Conservation (phyloP, 2,329 filamentous ascomycete species). For the Cadophora malorum region DNA sequence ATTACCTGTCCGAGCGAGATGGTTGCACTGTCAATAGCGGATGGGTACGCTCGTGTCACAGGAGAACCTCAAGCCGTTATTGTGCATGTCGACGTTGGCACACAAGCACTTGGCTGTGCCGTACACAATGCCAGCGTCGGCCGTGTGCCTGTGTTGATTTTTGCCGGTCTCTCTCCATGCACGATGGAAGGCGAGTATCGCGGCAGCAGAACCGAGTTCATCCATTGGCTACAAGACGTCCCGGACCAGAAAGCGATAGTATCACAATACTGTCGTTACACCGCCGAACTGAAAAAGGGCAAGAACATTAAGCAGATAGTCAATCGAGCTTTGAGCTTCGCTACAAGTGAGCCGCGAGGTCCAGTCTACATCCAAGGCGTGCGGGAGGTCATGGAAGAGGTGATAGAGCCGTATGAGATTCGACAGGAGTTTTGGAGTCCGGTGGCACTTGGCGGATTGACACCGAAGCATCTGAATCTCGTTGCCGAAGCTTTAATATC, state of each 20-base stretch:
- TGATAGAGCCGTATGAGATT: constrained; percentile 66
- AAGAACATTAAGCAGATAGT: constrained; percentile 79
- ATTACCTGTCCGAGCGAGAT: constrained; percentile 79
- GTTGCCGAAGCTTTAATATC: constrained; percentile 65
- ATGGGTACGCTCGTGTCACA: constrained; percentile 73
- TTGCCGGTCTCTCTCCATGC: constrained; percentile 75
- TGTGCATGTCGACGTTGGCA: constrained; percentile 74
- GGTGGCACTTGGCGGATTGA: constrained; percentile 63
- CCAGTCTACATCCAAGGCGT: constrained; percentile 72
- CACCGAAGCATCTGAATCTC: constrained; percentile 56
- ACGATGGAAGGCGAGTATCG: constrained; percentile 75
- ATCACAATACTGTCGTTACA: constrained; percentile 74
- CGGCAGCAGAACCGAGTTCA: constrained; percentile 75
- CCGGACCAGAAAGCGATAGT: constrained; percentile 78
- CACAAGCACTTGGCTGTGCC: constrained; percentile 69
- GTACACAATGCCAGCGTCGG: constrained; percentile 76
- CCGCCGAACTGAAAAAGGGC: constrained; percentile 73
- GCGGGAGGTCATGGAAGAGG: constrained; percentile 74
- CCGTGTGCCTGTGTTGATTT: constrained; percentile 72
- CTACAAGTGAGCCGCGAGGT: constrained; percentile 70
- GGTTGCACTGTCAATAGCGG: constrained; percentile 78
- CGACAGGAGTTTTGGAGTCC: constrained; percentile 65
- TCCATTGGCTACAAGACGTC: constrained; percentile 81
- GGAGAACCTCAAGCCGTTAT: constrained; percentile 73
- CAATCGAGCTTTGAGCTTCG: constrained; percentile 74